phyloP scores from a whole-genome alignment of 371 early-diverging fungal genomes.

The Rhizopus stolonifer region DNA sequence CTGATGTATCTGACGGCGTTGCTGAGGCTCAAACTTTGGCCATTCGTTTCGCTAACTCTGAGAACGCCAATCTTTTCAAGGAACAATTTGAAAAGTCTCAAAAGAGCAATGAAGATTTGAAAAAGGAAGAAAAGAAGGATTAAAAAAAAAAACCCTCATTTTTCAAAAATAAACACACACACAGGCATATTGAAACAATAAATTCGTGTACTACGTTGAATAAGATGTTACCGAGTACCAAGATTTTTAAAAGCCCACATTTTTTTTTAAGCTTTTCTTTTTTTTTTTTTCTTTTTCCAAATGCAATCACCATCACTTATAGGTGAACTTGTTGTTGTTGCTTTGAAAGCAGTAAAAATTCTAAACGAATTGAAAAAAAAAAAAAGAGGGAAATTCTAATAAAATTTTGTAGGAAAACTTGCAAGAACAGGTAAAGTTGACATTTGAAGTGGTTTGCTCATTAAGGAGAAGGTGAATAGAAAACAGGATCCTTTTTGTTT shows the following conservation, averaged over 20 bases:
- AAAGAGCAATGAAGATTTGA: slow-evolving; percentile 33
- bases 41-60: slow-evolving; percentile 94
- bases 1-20: slow-evolving; percentile 90
- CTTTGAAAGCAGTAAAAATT: slow-evolving; percentile 27
- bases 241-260: neutral
- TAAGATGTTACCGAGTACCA: too few species aligned
- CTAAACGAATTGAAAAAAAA: too few species aligned
- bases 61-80: slow-evolving; percentile 66
- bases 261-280: neutral
- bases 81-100: slow-evolving; percentile 50
- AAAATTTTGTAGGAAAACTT: slow-evolving; percentile 30
- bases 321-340: slow-evolving; percentile 29
- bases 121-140: slow-evolving; percentile 26
- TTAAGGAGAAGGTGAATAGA: slow-evolving; percentile 8
- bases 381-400: too few species aligned
- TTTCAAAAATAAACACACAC: neutral
- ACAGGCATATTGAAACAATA: neutral
- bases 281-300: neutral
- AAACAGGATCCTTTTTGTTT: slow-evolving; percentile 27
- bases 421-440: slow-evolving; percentile 19
- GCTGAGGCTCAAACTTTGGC: slow-evolving; percentile 86
- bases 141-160: neutral
- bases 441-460: neutral
- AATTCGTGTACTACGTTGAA: too few species aligned
- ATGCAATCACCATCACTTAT: slow-evolving; percentile 1